Base-by-base conservation (phyloP, 371 early-diverging fungal genomes). In the Gilbertella persicaria region DNA sequence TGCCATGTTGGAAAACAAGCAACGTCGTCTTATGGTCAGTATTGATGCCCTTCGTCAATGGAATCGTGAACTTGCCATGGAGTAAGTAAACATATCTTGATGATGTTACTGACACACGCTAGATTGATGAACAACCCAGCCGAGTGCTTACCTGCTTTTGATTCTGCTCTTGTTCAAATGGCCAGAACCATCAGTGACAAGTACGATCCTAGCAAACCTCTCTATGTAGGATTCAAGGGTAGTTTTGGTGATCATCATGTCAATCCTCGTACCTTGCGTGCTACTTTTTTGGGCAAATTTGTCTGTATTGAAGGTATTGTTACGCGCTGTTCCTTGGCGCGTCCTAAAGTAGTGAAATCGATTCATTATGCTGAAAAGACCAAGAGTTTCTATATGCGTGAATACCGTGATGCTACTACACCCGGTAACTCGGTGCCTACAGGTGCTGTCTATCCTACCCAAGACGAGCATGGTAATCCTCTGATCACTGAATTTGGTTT, bases 241-340 rank as follows among this genome's bases (percentile, higher is more conserved):
- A 87, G 94, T 29, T 96, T 99, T 75, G 99, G 98, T 35, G 90
- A 89, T 28, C 76, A 94, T 57, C 84, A 89, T 40, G 77, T 98
- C 49, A 92, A 88, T 51, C 99, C 99, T 12, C 84, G 99, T 47
- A 88, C 90, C n/a, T 60, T 99, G 41, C 83, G 81, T 24, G 88
- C 99, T 7, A 68, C 66, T 46, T 88, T 84, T 50, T 65, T 99
- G 19, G 95, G 96, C 23, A 90, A 90, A 66, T 77, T 99, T 53
- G 87, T 99, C 26, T 96, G 94, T 60, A 66, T 99, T 29, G 99
- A 99, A 74, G 99, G 99, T 43, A 99, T 99, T 60, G 98, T 99
- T 23, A 99, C 99, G 3, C 87, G 92, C 55, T 96, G 97, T 83
- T 97, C 98, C 23, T 80, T 98, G 45, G 98, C 99, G 1, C 76